Base-by-base conservation (phyloP, 176 grass and related monocot species). In the maize (Zea mays) region DNA sequence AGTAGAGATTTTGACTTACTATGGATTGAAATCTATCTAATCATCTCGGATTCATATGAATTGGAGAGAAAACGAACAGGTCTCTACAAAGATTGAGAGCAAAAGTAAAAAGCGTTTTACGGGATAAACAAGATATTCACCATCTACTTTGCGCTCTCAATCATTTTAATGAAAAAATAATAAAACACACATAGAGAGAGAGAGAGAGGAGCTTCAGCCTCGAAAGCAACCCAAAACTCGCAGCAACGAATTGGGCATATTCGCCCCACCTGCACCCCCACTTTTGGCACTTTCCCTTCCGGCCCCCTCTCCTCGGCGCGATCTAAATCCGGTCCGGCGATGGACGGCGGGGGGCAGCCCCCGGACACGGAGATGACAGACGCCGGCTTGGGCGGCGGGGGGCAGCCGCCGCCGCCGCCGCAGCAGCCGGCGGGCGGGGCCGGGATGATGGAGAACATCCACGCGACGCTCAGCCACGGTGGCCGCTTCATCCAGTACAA, bases 401-500 rank as follows among this genome's bases (percentile, higher is more conserved):
- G 50, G 13, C 16, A 15, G 43, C 47, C n/a, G 56, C n/a, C 56
- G n/a, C 55, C 7, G 39, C 72, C 12, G 65, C 71, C 2, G 61
- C 58, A 57, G 54, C 80, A 47, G 21, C 51, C 45, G n/a, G 36
- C 66, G 13, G 50, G 33, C 15, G 2, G 27, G 27, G 27, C 27
- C 27, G 27, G 50, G 2, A 69, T 83, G 64, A 86, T 90, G 82
- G 90, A 93, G 3, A 94, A 92, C 80, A 97, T 94, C 83, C 95
- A 94, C 73, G 89, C 81, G 7, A 92, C 86, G 80, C 82, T 97
- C n/a, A 97, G 87, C 87, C 89, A 97, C 68, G 91, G 85, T 59
- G 95, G 95, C 21, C 62, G 85, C 39, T 97, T 97, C 87, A 92
- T 94, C 78, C 95, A 97, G 84, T 97, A 97, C 89, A 94, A 97